Base-by-base conservation (phyloP, 306 rosid genomes). In the Alnus glutinosa region DNA sequence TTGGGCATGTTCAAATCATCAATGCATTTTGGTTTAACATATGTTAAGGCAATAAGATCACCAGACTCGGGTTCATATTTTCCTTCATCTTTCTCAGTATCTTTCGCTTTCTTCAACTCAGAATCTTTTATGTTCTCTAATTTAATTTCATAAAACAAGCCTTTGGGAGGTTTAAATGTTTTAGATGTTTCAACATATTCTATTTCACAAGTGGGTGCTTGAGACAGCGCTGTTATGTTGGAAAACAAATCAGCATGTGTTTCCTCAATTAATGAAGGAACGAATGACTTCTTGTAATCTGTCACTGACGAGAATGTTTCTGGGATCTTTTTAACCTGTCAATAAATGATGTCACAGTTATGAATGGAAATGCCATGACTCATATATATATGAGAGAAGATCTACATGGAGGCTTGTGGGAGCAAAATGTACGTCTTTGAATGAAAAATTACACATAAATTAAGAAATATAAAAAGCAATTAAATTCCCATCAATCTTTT, bases 251-350 rank as follows among this genome's bases (percentile, higher is more conserved):
- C 86, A 18, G 81, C 72, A 12, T 48, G 89, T 0, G 78, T 76
- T 59, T 86, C 89, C 57, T 78, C 87, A 18, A 83, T 34, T 15
- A 86, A 85, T 71, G 86, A 76, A 46, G 46, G 42, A 37, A 75
- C 37, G 78, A 83, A 86, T 55, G 87, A 78, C 9, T 62, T 61
- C 75, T 55, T 5, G 67, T 86, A 83, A 2, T 30, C 49, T 3
- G 36, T 12, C 14, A 16, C 5, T 1, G 82, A 75, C 3, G 28
- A 18, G 49, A 83, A 86, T 32, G 70, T 66, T 6, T 42, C 2
- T n/a, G 89, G 87, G 39, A 86, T 86, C 37, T 28, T 66, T 49
- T 46, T 59, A 79, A 81, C 87, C 28, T 23, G 28, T 23, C 28
- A 23, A 23, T 23, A 23, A 23, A 23, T 23, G 28, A 23, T 23